A percentile compares a stretch with the other conserved stretches of the same genome.
Conservation (phyloP, 257 asterid species). For the Fraxinus cuspidata region DNA sequence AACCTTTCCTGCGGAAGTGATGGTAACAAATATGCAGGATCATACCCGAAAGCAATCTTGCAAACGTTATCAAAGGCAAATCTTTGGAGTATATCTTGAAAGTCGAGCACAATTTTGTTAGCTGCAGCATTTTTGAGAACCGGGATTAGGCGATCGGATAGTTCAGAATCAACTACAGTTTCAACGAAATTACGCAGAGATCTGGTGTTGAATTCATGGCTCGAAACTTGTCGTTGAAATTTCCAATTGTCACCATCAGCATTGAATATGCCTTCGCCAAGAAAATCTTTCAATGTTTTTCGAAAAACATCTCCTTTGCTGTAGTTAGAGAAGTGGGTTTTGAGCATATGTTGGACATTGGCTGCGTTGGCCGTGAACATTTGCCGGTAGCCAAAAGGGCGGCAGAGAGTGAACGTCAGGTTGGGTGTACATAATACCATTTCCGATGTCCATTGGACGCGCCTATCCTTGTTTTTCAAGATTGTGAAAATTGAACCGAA, state of each 20-base stretch:
- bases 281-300: slow-evolving; percentile 40
- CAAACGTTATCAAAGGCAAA: slow-evolving; percentile 76
- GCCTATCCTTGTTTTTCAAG: slow-evolving; percentile 38
- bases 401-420: slow-evolving; percentile 63
- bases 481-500: slow-evolving; percentile 49
- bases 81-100: slow-evolving; percentile 63
- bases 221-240: slow-evolving; percentile 55
- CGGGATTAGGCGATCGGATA: slow-evolving; percentile 48
- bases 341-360: slow-evolving; percentile 68
- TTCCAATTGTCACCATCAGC: slow-evolving; percentile 64
- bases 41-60: slow-evolving; percentile 60
- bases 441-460: slow-evolving; percentile 59
- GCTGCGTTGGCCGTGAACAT: slow-evolving; percentile 62
- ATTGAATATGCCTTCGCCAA: slow-evolving; percentile 69
- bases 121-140: slow-evolving; percentile 33
- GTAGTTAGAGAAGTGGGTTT: slow-evolving; percentile 48
- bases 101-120: slow-evolving; percentile 32
- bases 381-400: slow-evolving; percentile 47
- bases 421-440: slow-evolving; percentile 37
- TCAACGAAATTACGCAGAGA: slow-evolving; percentile 61
- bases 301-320: slow-evolving; percentile 46
- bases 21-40: slow-evolving; percentile 53
- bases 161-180: slow-evolving; percentile 52
- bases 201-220: slow-evolving; percentile 57
- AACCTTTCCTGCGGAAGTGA: slow-evolving; percentile 49